Evolutionary conservation across 1,139 yeast genomes (phyloP).

Genomic region (Candida frijolesensis): DNA sequence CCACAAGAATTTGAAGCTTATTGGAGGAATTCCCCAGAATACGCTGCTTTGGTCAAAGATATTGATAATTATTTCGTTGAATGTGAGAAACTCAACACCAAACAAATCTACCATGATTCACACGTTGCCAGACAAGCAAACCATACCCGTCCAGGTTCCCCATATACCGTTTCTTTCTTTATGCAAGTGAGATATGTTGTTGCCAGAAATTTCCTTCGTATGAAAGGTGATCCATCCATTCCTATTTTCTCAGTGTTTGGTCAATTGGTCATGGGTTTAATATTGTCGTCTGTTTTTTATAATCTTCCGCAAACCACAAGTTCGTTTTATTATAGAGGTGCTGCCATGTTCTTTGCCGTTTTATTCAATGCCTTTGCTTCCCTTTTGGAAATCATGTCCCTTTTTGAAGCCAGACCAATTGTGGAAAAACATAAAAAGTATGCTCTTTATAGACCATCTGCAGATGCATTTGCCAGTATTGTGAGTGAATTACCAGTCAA

Average conservation of each 20-base stretch:
- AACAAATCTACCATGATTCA: constrained; percentile 7
- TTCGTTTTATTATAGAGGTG: constrained; percentile 60
- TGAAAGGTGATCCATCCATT: constrained; percentile 32
- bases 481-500: constrained; percentile 61
- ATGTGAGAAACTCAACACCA: constrained; percentile 10
- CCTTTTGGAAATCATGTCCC: constrained; percentile 56
- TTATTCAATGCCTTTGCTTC: constrained; percentile 59
- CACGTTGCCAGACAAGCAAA: constrained; percentile 30
- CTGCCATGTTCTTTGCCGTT: constrained; percentile 56
- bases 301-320: constrained; percentile 46
- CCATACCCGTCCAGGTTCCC: constrained; percentile 23
- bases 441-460: constrained; percentile 65
- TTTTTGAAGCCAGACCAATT: constrained; percentile 59
- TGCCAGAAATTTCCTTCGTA: constrained; percentile 26
- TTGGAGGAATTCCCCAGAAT: constrained; percentile 28
- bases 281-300: constrained; percentile 53
- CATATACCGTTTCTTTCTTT: constrained; percentile 32
- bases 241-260: constrained; percentile 27
- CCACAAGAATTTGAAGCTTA: constrained; percentile 26
- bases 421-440: constrained; percentile 62
- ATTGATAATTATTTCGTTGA: constrained; percentile 22
- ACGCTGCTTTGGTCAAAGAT: constrained; percentile 16
- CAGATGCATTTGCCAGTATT: constrained; percentile 61
- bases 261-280: constrained; percentile 30
- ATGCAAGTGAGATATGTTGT: constrained; percentile 34